Base-by-base conservation (phyloP, 2,329 filamentous ascomycete species). In the Colletotrichum chlorophyti region DNA sequence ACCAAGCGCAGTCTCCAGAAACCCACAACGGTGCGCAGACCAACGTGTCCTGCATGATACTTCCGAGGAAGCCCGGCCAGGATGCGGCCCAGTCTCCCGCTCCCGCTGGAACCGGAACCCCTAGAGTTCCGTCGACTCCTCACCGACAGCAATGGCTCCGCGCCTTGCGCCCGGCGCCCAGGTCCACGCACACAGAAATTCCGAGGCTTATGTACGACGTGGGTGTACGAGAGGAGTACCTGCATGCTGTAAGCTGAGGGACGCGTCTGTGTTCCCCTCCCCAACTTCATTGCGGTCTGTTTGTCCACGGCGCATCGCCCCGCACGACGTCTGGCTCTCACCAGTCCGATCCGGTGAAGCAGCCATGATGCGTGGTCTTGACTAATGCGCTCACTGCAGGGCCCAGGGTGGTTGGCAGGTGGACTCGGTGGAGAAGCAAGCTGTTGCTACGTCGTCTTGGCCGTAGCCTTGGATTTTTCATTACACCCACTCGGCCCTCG, bases 311-410 rank as follows among this genome's bases (percentile, higher is more conserved):
- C 29, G 19, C 31, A 37, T 26, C 47, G 24, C 54, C 42, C 54
- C 50, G 40, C 47, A 52, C 31, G 21, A 2, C 6, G 15, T 15
- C 29, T 26, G 14, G 19, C 15, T 52, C 29, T 21, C 11, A 27
- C 19, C 17, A 57, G 34, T 45, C 48, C 14, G 24, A 14, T 35
- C 47, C 11, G 32, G 24, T 46, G 35, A 41, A 53, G 54, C 41
- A 42, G 23, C 54, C 34, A 53, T 43, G 41, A 58, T 58, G 54
- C 49, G 41, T 47, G 42, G 54, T 24, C 54, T 37, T 58, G 54
- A 53, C 54, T 58, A 58, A 58, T 58, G 54, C 43, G 50, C 54
- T 9, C n/a, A 35, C 26, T 31, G 23, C 47, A 40, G 15, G 31
- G 47, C 26, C n/a, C 47, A 21, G 47, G 47, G 31, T 31, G 26